Conservation (phyloP, 2,329 filamentous ascomycete species). For the Leptographium procerum region DNA sequence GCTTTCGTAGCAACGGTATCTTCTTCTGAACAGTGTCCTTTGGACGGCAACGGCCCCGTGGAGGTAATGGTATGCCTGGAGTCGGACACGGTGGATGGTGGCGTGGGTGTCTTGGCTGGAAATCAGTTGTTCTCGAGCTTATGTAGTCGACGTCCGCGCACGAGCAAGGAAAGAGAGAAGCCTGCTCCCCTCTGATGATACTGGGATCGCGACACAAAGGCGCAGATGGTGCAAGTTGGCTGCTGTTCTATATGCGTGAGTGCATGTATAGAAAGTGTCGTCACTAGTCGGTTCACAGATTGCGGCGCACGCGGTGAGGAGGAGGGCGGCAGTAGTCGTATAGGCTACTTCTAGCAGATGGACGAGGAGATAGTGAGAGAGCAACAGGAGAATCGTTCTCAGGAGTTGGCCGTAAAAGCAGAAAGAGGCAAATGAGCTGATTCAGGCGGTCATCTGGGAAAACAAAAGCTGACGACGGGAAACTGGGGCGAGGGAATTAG, state of each 20-base stretch:
- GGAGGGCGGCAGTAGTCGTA: not conserved
- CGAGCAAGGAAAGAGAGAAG: not conserved
- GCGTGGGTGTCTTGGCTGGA: not conserved
- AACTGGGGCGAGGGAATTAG: not conserved
- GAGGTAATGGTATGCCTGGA: slow-evolving; percentile 2
- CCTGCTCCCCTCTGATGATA: not conserved
- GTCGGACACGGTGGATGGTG: slow-evolving; percentile 10
- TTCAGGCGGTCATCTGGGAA: not conserved
- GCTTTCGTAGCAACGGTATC: not conserved
- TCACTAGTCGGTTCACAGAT: not conserved
- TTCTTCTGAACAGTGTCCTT: not conserved
- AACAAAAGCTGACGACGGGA: not conserved
- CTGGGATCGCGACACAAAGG: not conserved
- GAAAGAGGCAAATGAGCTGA: not conserved
- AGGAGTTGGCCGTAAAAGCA: too few species aligned
- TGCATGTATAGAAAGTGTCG: not conserved
- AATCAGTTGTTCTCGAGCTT: not conserved
- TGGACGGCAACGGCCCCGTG: slow-evolving; percentile 5
- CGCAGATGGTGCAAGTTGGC: not conserved
- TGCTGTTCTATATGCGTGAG: not conserved
- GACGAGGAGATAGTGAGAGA: too few species aligned
- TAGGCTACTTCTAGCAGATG: not conserved
- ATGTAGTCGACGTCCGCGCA: not conserved
- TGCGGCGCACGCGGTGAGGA: not conserved
- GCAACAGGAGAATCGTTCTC: too few species aligned